Evolutionary conservation across 169 alveolate genomes (phyloP), one percentile per base, ranked within the genome.

Genomic region (Babesia ovata): DNA sequence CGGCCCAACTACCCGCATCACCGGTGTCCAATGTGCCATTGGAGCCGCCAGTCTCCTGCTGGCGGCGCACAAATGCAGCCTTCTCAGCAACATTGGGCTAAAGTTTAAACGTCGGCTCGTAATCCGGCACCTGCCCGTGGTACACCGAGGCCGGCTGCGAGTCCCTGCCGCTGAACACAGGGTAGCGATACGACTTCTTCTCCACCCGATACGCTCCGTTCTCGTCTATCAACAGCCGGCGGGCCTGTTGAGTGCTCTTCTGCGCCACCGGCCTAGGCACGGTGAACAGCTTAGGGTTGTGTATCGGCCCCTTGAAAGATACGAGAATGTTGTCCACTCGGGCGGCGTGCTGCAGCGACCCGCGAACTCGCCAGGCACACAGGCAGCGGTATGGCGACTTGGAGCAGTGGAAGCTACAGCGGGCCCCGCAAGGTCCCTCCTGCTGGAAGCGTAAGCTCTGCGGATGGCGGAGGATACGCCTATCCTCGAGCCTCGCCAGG

Each of bases 401-500:
- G 59, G 87, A 48, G 61, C 96, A 93, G 29, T 69, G 79, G 42
- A 58, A 50, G 36, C 84, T 84, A 61, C 96, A 93, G 36, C 93
- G 39, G n/a, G 63, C 76, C 48, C 92, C 87, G 74, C 94, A 91
- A 67, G 85, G 85, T 36, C 95, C 77, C 53, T 69, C 45, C 56
- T 33, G 75, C 70, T 93, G 94, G 79, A 84, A 86, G 33, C 71
- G 69, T 28, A 86, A 63, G 54, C 91, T 61, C 58, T 88, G 82
- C 48, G 86, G 84, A 66, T 93, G 93, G 24, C 83, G 65, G 46
- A 72, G 71, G 22, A 86, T 28, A 49, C 85, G 63, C 28, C 84
- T 72, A n/a, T 88, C 88, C 53, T 93, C 96, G 39, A 93, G 70
- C 78, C 81, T 82, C 42, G 94, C 91, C 72, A 93, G 36, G 0